Conservation (phyloP, 2,329 filamentous ascomycete species). For the Arthroderma sp. region DNA sequence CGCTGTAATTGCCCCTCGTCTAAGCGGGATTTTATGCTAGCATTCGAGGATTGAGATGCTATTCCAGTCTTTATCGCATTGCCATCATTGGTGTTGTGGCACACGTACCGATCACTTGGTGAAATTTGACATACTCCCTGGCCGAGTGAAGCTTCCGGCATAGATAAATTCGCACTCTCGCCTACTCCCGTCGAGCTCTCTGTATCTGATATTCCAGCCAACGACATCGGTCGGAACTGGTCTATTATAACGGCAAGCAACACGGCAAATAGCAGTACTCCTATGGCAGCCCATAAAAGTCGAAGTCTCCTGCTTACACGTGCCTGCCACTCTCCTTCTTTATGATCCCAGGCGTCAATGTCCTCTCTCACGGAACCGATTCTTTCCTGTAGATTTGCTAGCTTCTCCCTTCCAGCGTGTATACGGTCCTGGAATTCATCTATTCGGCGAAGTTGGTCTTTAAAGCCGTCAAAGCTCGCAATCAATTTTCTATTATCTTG, state of each 20-base stretch:
- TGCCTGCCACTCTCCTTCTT: slow-evolving; percentile 30
- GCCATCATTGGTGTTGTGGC: too few relatives aligned
- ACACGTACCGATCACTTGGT: too few relatives aligned
- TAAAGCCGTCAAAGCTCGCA: slow-evolving; percentile 24
- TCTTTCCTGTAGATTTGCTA: slow-evolving; percentile 24
- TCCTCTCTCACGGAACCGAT: slow-evolving; percentile 26
- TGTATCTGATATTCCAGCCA: too few relatives aligned
- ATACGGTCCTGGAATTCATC: slow-evolving; percentile 28
- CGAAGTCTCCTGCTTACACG: slow-evolving; percentile 25
- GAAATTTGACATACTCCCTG: too few relatives aligned
- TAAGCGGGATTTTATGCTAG: too few relatives aligned
- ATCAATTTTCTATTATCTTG: slow-evolving; percentile 26
- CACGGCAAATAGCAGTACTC: slow-evolving; percentile 15
- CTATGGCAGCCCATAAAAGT: slow-evolving; percentile 24
- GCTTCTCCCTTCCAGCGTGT: slow-evolving; percentile 21
- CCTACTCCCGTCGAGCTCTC: too few relatives aligned
- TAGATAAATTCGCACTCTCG: too few relatives aligned
- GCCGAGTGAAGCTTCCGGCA: too few relatives aligned
- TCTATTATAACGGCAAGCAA: background rate
- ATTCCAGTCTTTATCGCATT: too few relatives aligned
- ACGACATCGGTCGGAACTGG: too few relatives aligned
- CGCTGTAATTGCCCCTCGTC: too few relatives aligned
- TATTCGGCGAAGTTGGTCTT: slow-evolving; percentile 25
- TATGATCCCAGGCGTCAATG: slow-evolving; percentile 31
- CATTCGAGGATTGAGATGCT: too few relatives aligned